Conservation (phyloP, 192 early-diverging fungal genomes). For the Piromyces finnis region DNA sequence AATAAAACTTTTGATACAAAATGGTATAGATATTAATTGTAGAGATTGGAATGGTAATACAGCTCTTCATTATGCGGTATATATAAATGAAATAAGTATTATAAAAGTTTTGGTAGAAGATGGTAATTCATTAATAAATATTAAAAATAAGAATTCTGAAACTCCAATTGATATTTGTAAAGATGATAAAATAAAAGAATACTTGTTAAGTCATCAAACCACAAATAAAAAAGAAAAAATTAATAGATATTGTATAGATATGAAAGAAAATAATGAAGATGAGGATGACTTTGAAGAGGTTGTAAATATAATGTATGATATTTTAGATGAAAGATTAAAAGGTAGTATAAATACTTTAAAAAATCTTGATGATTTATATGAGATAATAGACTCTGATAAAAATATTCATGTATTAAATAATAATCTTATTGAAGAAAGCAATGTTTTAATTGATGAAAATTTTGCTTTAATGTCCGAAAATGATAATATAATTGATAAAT, state of each 20-base stretch:
- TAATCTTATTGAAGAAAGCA: background rate
- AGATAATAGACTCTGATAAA: background rate
- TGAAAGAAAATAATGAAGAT: background rate
- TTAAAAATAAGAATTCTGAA: background rate
- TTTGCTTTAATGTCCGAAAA: background rate
- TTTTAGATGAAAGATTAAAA: background rate
- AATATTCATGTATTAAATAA: background rate
- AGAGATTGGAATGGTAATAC: constrained; percentile 3
- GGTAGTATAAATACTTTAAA: background rate
- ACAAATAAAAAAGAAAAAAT: background rate
- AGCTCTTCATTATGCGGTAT: constrained; percentile 1
- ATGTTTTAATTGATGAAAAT: background rate
- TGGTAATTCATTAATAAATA: background rate
- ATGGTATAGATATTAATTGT: background rate
- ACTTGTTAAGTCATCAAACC: background rate
- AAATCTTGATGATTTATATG: background rate
- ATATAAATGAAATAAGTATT: background rate
- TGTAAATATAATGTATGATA: background rate
- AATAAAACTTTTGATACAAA: background rate
- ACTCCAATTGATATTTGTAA: background rate
- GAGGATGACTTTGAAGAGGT: background rate
- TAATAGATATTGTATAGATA: background rate
- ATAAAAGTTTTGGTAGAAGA: background rate
- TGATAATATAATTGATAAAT: background rate
- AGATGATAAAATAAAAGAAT: background rate